Base-by-base conservation (phyloP, 148 eudicot species). In the Hydrangea macrophylla region DNA sequence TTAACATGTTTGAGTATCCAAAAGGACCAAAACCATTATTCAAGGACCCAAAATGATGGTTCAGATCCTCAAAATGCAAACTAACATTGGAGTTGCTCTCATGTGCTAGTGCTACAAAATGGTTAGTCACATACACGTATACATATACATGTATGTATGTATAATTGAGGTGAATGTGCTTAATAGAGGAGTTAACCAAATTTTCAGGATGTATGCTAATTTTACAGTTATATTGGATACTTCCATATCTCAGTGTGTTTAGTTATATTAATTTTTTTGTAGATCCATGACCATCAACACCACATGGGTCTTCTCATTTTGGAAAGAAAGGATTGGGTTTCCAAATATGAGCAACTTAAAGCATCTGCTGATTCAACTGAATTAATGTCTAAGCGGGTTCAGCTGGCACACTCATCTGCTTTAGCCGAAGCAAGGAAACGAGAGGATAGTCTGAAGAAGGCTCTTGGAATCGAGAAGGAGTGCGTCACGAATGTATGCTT, bases 391-490 rank as follows among this genome's bases (percentile, higher is more conserved):
- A 76, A 79, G 73, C 88, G 88, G 53, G 89, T 80, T 58, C 80
- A 84, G 75, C 82, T 88, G 74, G 83, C 83, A 10, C 76, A 79
- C 30, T 70, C 83, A 25, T 80, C 90, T 45, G 86, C 81, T 58
- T 72, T 93, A 73, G 86, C 90, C 51, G 95, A 83, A 77, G 89
- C 90, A 35, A 88, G 65, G 81, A 90, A 85, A 70, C 90, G 81
- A 30, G 98, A 90, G 81, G 96, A 85, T 51, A 80, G 75, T 77
- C 70, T 93, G 72, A 93, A 82, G 81, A 93, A 90, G 82, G 82
- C 90, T 65, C 80, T 90, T 33, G 98, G 92, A 57, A 80, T 93
- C 62, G 96, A 93, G 81, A 86, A 90, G 77, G 95, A 93, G 79
- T 90, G 95, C 65, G 90, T 90, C 61, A 75, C 88, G 69, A 90